Evolutionary conservation across 2,329 filamentous ascomycete species (phyloP), one percentile per base, ranked within the genome.

Genomic region (Trichoderma koningii): DNA sequence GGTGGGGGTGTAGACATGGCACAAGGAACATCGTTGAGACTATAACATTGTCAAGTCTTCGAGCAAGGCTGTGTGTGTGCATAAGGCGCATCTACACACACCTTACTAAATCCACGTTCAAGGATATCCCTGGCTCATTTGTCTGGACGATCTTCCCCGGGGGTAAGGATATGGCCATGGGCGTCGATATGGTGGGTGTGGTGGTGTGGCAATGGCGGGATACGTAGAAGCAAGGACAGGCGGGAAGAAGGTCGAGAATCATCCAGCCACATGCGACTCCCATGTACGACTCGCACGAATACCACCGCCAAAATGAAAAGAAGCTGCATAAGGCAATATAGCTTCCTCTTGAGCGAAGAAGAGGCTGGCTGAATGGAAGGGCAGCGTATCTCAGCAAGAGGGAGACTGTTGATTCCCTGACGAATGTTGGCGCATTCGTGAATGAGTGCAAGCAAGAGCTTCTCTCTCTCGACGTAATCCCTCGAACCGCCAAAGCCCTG

Each of bases 121-220:
- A 52, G 59, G 59, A 53, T 62, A 15, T 12, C 59, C 59, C 59
- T 62, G 28, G 48, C 45, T 19, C 12, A 17, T 23, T 14, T 7
- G 19, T 38, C 34, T 17, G 45, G 26, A 21, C 30, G 34, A 60
- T 41, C 52, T 21, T 14, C 34, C 34, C 38, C 5, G 19, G 30
- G 55, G 23, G 57, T 48, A 62, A 53, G 59, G 48, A 38, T 38
- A 38, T 38, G 34, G 34, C 10, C 34, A 14, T 38, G 34, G 10
- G 34, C 34, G 9, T 38, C 34, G 34, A 28, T 42, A 60, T 17
- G 15, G 52, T 19, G 45, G n/a, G 28, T 41, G 47, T 38, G 34
- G 34, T 38, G 34, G 12, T 14, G 34, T 38, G 34, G 34, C 34
- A 10, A 23, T 4, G 9, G 28, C 45, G 41, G 19, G 41, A 55